Conservation (phyloP, 2,329 filamentous ascomycete genomes). For the Dothideomycetes sp. region DNA sequence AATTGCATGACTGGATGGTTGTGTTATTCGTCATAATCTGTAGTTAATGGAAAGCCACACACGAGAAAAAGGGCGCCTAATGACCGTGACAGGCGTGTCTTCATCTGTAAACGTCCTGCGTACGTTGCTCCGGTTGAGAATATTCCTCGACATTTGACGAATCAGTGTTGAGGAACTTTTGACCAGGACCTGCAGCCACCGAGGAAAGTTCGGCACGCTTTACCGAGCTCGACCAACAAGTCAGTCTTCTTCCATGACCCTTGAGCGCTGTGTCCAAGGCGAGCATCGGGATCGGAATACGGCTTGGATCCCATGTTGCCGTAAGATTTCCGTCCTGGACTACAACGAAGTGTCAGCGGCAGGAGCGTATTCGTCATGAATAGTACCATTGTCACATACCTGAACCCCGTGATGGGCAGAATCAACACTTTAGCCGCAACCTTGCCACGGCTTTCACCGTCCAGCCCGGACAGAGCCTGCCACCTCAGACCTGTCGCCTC, state of each 20-base stretch:
- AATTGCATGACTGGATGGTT: too few relatives aligned
- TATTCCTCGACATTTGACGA: too few relatives aligned
- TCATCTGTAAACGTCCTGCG: too few relatives aligned
- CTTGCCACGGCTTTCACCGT: not conserved
- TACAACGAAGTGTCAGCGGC: not conserved
- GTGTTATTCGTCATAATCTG: too few relatives aligned
- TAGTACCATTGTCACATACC: not conserved
- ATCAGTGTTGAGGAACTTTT: not conserved
- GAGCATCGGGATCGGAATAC: not conserved
- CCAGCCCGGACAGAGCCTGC: not conserved
- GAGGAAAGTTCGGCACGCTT: not conserved
- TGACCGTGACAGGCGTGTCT: too few relatives aligned
- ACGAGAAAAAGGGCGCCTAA: too few relatives aligned
- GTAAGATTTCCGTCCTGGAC: not conserved
- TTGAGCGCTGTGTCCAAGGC: not conserved
- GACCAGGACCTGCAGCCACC: not conserved
- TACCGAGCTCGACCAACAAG: not conserved
- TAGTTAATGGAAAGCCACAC: too few relatives aligned
- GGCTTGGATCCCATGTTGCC: conserved; percentile 1
- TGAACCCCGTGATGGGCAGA: conserved; percentile 1
- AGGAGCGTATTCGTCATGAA: not conserved
- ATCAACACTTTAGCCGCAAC: not conserved
- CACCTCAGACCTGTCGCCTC: not conserved
- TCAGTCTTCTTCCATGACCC: not conserved
- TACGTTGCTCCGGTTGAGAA: too few relatives aligned